Evolutionary conservation across 2,329 filamentous ascomycete genomes (phyloP).

Genomic region (Cercospora sojina): DNA sequence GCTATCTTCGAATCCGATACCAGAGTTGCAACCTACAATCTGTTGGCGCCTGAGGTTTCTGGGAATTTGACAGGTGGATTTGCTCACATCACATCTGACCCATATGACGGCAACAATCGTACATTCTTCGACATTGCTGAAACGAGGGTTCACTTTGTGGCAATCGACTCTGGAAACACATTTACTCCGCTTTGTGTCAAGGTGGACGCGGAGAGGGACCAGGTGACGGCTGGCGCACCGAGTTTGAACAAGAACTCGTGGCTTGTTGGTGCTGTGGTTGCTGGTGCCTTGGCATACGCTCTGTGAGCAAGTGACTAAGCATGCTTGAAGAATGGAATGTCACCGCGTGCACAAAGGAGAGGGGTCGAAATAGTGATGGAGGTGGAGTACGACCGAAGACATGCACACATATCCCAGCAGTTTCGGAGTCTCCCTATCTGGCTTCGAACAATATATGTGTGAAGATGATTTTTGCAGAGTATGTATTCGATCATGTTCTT

Average conservation of each 20-base stretch:
- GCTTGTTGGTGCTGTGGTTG: slow-evolving; percentile 10
- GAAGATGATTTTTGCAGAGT: neutral
- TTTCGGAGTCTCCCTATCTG: neutral
- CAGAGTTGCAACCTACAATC: slow-evolving; percentile 15
- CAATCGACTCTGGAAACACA: slow-evolving; percentile 18
- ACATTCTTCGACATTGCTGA: slow-evolving; percentile 15
- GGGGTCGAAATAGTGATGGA: neutral
- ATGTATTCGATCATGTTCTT: neutral
- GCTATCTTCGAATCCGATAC: slow-evolving; percentile 8
- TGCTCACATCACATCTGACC: slow-evolving; percentile 17
- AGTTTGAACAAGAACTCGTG: slow-evolving; percentile 9
- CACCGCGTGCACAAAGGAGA: neutral
- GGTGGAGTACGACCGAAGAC: neutral
- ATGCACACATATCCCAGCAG: neutral
- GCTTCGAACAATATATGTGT: neutral
- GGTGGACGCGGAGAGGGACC: slow-evolving; percentile 8
- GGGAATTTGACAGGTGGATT: slow-evolving; percentile 11
- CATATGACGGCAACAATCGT: slow-evolving; percentile 11
- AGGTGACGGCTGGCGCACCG: slow-evolving; percentile 8
- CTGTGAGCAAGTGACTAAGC: neutral
- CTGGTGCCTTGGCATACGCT: slow-evolving; percentile 13
- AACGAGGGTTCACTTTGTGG: slow-evolving; percentile 14
- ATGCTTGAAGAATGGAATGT: neutral
- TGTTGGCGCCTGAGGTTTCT: neutral
- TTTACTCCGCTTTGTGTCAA: slow-evolving; percentile 17